Evolutionary conservation across 805 yeast genomes (phyloP), one percentile per base, ranked within the genome.

Genomic region (Candida hungchunana): DNA sequence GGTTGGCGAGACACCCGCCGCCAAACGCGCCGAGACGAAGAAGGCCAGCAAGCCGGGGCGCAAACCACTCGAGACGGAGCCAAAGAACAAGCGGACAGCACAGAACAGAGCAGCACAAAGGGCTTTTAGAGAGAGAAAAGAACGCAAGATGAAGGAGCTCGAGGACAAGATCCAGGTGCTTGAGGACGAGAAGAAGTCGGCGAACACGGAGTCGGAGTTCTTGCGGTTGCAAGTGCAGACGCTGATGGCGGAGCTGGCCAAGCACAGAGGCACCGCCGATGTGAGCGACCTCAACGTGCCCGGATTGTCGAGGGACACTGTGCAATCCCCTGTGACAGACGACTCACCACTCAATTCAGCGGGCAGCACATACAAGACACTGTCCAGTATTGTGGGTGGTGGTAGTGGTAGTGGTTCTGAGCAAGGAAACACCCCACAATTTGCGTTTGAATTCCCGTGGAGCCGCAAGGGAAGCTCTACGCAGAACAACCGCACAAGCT

Each of bases 51-150:
- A 79, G 53, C 87, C 93, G 0, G 96, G 96, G 3, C 71, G 96
- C 40, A 88, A 85, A 64, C 89, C 86, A 0, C 65, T 82, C 34
- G 72, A 67, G 12, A 76, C 81, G 7, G 95, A 87, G 48, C 89
- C 94, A 7, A 87, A 82, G 56, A 79, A 77, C 52, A 90, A 86
- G 67, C 71, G 98, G 50, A 87, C 95, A 12, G 97, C 97, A 3
- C 97, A 93, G 63, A 90, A 93, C 60, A 73, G 97, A 51, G 97
- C 97, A 4, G 97, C 97, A n/a, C 98, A 93, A 62, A 70, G 97
- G 37, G 97, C 97, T 6, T 90, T 87, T 62, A 70, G 97, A 39
- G 97, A 93, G 62, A 75, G 97, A 42, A 90, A 90, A 59, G 97
- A 90, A 59, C 71, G 71, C 33, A 86, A 84, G 54, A 74, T 93